Conservation (phyloP, 1,284 basidiomycete genomes). For the Cryptococcus floricola region DNA sequence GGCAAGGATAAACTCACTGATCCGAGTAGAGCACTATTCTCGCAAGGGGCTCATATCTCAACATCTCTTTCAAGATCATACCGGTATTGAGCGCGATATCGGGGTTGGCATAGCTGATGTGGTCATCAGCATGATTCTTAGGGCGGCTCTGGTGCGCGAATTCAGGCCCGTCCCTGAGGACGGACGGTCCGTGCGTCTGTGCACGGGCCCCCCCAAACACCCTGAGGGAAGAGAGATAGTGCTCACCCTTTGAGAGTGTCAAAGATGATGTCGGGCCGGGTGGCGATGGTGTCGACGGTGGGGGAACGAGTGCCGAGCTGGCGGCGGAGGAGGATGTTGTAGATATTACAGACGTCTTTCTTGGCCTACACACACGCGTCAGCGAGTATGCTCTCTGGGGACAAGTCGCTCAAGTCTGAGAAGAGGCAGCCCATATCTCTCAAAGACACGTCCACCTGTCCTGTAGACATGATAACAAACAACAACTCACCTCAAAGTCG, state of each 20-base stretch:
- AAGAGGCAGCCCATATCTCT: not conserved
- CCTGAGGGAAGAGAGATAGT: not conserved
- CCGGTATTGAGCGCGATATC: slow-evolving; percentile 96
- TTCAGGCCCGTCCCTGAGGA: too few species aligned
- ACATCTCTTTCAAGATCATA: slow-evolving; percentile 96
- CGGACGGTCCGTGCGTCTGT: not conserved
- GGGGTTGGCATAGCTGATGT: slow-evolving; percentile 73
- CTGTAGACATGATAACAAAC: not conserved
- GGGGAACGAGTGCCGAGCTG: slow-evolving; percentile 91
- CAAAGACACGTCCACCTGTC: not conserved
- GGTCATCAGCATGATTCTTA: slow-evolving; percentile 1
- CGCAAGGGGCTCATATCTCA: slow-evolving; percentile 84
- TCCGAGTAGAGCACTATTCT: slow-evolving; percentile 90
- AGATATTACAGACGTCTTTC: slow-evolving; percentile 96
- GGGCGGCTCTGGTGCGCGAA: too few species aligned
- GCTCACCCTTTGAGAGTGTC: slow-evolving; percentile 69
- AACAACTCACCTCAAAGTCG: slow-evolving; percentile 81
- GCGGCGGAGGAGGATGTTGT: slow-evolving; percentile 88
- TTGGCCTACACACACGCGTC: slow-evolving; percentile 46
- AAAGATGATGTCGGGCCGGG: slow-evolving; percentile 84
- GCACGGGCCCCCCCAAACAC: not conserved
- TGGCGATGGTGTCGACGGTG: slow-evolving; percentile 87
- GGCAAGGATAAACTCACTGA: slow-evolving; percentile 59
- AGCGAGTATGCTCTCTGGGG: slow-evolving; percentile 1
- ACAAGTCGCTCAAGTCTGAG: not conserved